phyloP scores from a whole-genome alignment of 306 rosid species.

The Medicago arabica region DNA sequence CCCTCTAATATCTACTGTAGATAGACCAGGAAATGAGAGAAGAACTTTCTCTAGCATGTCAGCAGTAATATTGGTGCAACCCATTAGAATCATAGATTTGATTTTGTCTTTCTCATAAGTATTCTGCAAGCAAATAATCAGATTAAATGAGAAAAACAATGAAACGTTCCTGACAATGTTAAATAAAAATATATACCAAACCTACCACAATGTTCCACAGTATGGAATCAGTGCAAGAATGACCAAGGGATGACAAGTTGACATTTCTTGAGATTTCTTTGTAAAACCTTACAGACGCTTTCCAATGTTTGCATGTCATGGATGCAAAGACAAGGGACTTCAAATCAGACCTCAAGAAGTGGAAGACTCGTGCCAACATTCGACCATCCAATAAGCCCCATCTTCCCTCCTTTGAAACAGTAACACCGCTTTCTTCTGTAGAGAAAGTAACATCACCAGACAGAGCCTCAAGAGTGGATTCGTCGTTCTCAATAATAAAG shows the following conservation, averaged over 20 bases:
- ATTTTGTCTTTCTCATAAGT: slow-evolving; percentile 75
- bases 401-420: slow-evolving; percentile 54
- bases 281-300: slow-evolving; percentile 71
- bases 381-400: slow-evolving; percentile 83
- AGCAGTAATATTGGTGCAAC: slow-evolving; percentile 76
- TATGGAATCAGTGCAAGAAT: slow-evolving; percentile 74
- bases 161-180: slow-evolving; percentile 28
- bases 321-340: slow-evolving; percentile 80
- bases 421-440: slow-evolving; percentile 47
- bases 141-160: slow-evolving; percentile 33
- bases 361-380: slow-evolving; percentile 79
- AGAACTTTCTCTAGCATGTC: slow-evolving; percentile 79
- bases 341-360: slow-evolving; percentile 77
- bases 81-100: slow-evolving; percentile 71
- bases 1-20: slow-evolving; percentile 78
- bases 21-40: slow-evolving; percentile 66
- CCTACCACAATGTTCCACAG: slow-evolving; percentile 76
- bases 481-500: slow-evolving; percentile 55
- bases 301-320: slow-evolving; percentile 91
- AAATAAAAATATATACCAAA: slow-evolving; percentile 42
- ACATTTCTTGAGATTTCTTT: slow-evolving; percentile 74
- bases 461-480: slow-evolving; percentile 75
- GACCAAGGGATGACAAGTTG: slow-evolving; percentile 77
- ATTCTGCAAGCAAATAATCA: slow-evolving; percentile 69
- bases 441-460: slow-evolving; percentile 66